A percentile compares a stretch with the other conserved stretches of the same genome.
phyloP scores from a whole-genome alignment of 345 rosid species.

The Salix brachista region DNA sequence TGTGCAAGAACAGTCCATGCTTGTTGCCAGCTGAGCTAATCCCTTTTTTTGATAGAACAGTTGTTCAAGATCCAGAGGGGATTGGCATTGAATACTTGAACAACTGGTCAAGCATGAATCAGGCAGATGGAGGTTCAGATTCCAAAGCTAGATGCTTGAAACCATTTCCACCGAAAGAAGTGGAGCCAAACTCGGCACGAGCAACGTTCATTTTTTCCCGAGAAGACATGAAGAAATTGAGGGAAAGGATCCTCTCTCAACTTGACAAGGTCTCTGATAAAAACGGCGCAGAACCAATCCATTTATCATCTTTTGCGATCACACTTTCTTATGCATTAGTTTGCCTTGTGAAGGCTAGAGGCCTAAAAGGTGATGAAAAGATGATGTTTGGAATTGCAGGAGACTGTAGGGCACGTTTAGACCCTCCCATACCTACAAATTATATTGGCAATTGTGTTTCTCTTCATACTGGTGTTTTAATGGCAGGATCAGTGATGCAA shows the following conservation, averaged over 20 bases:
- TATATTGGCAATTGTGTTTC: constrained; percentile 17
- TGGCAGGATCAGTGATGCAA: background rate
- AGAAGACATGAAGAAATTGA: constrained; percentile 24
- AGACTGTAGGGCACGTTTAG: constrained; percentile 8
- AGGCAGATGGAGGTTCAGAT: background rate
- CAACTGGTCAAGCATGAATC: background rate
- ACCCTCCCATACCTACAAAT: constrained; percentile 7
- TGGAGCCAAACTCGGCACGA: constrained; percentile 9
- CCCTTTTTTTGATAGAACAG: background rate
- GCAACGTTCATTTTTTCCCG: constrained; percentile 29
- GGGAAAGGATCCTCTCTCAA: constrained; percentile 5
- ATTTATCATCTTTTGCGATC: constrained; percentile 35
- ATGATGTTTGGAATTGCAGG: background rate
- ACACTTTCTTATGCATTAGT: constrained; percentile 23
- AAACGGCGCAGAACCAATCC: background rate
- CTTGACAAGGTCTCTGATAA: background rate
- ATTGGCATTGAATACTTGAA: background rate
- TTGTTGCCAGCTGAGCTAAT: background rate
- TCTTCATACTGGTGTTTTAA: background rate
- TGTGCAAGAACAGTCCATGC: background rate
- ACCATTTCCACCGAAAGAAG: background rate
- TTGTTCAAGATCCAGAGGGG: background rate
- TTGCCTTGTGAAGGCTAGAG: constrained; percentile 19
- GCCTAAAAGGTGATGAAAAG: background rate
- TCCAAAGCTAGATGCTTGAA: background rate